Evolutionary conservation across 1,284 basidiomycete genomes (phyloP).

Genomic region (Austroboletus rostrupii): DNA sequence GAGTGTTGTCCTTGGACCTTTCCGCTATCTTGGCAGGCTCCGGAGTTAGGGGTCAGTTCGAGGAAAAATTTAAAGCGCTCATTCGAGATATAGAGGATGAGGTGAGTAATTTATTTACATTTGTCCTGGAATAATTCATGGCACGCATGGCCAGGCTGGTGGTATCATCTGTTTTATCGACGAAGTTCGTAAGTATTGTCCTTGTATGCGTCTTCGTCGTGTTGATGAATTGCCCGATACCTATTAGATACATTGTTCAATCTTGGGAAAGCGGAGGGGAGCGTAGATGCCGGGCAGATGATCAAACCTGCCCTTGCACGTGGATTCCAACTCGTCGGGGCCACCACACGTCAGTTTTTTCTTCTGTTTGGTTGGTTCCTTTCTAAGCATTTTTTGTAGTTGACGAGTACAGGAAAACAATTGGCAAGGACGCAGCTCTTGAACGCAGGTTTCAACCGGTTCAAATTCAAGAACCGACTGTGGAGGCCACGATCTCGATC

Average conservation of each 20-base stretch:
- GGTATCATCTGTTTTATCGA: slow-evolving; percentile 87
- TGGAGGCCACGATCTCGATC: slow-evolving; percentile 85
- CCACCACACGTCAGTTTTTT: slow-evolving; percentile 71
- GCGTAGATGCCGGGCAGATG: slow-evolving; percentile 89
- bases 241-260: slow-evolving; percentile 71
- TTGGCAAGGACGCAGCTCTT: slow-evolving; percentile 89
- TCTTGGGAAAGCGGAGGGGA: slow-evolving; percentile 88
- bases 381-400: slow-evolving; percentile 30
- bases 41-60: slow-evolving; percentile 86
- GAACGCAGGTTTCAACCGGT: slow-evolving; percentile 90
- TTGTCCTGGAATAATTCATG: slow-evolving; percentile 1
- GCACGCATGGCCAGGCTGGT: slow-evolving; percentile 41
- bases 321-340: slow-evolving; percentile 83
- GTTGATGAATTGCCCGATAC: background rate
- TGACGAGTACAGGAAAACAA: slow-evolving; percentile 89
- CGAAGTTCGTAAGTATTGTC: slow-evolving; percentile 70
- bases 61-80: slow-evolving; percentile 87
- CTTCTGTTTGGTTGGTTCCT: background rate
- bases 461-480: slow-evolving; percentile 81
- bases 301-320: slow-evolving; percentile 85
- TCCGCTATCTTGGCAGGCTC: slow-evolving; percentile 83
- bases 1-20: slow-evolving; percentile 79
- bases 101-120: slow-evolving; percentile 35
- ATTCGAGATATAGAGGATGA: slow-evolving; percentile 86
- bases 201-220: slow-evolving; percentile 3